Percentiles rank a stretch among this genome's conserved stretches.
These are phyloP conservation scores for Santalum album DNA, from an alignment of 164 flowering plant species.

Conservation along the genomic window DNA sequence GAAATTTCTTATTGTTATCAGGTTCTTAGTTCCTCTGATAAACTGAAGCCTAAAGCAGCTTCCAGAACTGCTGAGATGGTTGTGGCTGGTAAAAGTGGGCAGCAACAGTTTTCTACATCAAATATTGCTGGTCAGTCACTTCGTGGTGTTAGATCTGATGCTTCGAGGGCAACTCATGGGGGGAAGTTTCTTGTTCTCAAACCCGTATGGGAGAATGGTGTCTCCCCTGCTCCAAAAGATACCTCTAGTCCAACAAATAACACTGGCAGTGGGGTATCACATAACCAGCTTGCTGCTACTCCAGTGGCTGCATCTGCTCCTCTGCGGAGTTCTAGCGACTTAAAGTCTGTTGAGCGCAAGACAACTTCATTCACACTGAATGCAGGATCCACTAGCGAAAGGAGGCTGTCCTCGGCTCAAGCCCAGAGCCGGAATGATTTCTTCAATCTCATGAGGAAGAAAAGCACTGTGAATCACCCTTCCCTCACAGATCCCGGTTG, in stretches of 20 bases:
- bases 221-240: conserved; percentile 38
- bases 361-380: conserved; percentile 22
- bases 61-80: conserved; percentile 36
- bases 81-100: conserved; percentile 36
- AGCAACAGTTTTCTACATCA: conserved; percentile 34
- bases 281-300: conserved; percentile 22
- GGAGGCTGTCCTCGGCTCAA: conserved; percentile 44
- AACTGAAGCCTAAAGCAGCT: conserved; percentile 50
- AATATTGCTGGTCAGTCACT: conserved; percentile 33
- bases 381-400: conserved; percentile 36
- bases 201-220: conserved; percentile 62
- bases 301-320: conserved; percentile 33
- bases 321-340: conserved; percentile 29
- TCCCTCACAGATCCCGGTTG: conserved; percentile 25
- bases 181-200: conserved; percentile 76
- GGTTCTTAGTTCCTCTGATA: conserved; percentile 59
- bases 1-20: conserved; percentile 16
- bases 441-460: conserved; percentile 71
- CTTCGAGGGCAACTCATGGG: conserved; percentile 39
- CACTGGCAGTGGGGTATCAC: conserved; percentile 22
- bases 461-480: conserved; percentile 28
- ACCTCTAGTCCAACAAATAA: conserved; percentile 33
- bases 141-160: conserved; percentile 48
- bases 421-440: conserved; percentile 76
- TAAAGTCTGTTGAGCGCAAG: conserved; percentile 47